phyloP scores from a whole-genome alignment of 108 stramenopile species.

The Skeletonema menzelii region DNA sequence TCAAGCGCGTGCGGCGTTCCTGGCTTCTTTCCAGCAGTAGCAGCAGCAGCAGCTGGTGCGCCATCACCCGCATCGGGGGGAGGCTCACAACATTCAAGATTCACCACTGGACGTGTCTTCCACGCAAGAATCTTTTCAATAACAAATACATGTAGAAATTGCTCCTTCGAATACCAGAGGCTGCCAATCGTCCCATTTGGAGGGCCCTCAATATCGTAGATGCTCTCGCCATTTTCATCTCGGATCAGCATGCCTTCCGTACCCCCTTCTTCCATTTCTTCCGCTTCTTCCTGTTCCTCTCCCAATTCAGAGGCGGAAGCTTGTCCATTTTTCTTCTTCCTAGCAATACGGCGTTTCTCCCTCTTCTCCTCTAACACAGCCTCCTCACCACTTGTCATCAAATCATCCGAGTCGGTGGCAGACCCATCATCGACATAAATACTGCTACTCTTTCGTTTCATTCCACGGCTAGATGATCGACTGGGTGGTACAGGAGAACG shows the following conservation, averaged over 20 bases:
- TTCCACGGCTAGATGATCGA: conserved; percentile 19
- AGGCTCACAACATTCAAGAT: conserved; percentile 47
- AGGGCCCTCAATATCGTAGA: conserved; percentile 64
- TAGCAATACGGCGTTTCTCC: conserved; percentile 27
- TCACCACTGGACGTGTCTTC: conserved; percentile 61
- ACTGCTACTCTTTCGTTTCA: conserved; percentile 47
- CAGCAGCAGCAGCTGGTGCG: neutral
- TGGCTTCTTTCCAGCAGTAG: conserved; percentile 5
- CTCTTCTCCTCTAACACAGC: conserved; percentile 32
- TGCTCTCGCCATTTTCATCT: conserved; percentile 20
- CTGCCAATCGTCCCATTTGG: conserved; percentile 64
- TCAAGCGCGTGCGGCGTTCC: conserved; percentile 22
- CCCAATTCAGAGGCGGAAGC: neutral
- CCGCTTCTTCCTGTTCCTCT: conserved; percentile 3
- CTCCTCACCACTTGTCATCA: conserved; percentile 50
- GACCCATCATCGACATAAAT: conserved; percentile 54
- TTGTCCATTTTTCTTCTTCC: conserved; percentile 17
- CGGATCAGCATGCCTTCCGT: conserved; percentile 17
- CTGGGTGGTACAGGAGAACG: neutral
- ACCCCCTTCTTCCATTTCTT: conserved; percentile 3
- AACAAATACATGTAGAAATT: conserved; percentile 71
- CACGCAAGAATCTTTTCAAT: conserved; percentile 82
- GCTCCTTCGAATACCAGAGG: conserved; percentile 85
- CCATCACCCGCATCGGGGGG: conserved; percentile 1
- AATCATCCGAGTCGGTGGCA: conserved; percentile 66